Evolutionary conservation across 176 grass and related monocot genomes (phyloP).

Genomic region (Avena eriantha): DNA sequence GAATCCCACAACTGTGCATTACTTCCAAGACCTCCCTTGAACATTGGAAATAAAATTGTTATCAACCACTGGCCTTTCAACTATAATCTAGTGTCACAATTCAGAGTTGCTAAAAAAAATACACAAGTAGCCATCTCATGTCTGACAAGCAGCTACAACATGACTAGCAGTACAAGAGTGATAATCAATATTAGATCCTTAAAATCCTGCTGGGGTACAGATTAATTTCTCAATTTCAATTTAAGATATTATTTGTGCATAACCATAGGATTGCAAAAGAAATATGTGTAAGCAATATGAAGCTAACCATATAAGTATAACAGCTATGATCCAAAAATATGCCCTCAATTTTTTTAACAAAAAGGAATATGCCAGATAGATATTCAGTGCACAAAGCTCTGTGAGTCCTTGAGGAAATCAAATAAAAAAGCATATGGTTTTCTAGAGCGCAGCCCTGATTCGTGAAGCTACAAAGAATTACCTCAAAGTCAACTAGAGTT

Average conservation of each 20-base stretch:
- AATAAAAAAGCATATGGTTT: conserved; percentile 20
- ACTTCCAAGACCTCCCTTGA: conserved; percentile 46
- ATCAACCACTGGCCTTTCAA: conserved; percentile 38
- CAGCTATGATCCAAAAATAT: conserved; percentile 2
- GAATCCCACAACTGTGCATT: conserved; percentile 34
- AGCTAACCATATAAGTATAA: not conserved
- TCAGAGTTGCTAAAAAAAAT: conserved; percentile 27
- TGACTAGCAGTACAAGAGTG: not conserved
- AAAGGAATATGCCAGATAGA: not conserved
- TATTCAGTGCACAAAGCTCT: conserved; percentile 24
- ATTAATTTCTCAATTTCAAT: conserved; percentile 7
- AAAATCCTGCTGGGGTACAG: conserved; percentile 7
- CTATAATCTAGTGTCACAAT: conserved; percentile 20
- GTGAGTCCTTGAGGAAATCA: conserved; percentile 10
- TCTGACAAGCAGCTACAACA: conserved; percentile 22
- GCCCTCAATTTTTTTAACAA: not conserved
- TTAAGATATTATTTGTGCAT: conserved; percentile 2
- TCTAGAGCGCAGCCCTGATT: not conserved
- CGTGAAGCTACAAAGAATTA: conserved; percentile 25
- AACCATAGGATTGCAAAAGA: conserved; percentile 24
- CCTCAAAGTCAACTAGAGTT: not conserved
- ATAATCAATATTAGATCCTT: not conserved
- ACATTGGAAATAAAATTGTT: conserved; percentile 41
- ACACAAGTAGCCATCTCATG: not conserved
- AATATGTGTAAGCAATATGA: not conserved